Percentiles rank a stretch among this genome's conserved stretches.
phyloP scores from a whole-genome alignment of 805 yeast genomes.

The Nadsonia fulvescens region DNA sequence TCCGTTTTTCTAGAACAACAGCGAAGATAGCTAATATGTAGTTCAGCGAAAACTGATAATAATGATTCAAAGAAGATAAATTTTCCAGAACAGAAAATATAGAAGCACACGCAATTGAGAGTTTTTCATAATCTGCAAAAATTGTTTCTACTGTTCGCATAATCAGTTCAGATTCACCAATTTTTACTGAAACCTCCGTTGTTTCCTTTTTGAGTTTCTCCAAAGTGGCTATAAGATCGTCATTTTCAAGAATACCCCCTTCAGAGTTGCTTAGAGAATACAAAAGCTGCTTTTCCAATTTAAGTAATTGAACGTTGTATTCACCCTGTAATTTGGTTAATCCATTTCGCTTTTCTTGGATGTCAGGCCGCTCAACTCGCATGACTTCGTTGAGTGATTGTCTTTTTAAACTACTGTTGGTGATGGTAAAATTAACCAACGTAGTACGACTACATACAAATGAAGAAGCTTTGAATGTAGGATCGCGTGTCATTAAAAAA shows the following conservation, averaged over 20 bases:
- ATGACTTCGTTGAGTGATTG: constrained; percentile 44
- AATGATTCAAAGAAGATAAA: constrained; percentile 25
- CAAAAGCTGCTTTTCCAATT: constrained; percentile 42
- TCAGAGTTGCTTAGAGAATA: constrained; percentile 35
- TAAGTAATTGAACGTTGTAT: constrained; percentile 33
- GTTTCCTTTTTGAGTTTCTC: constrained; percentile 53
- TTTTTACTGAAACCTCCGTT: constrained; percentile 29
- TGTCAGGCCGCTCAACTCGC: constrained; percentile 40
- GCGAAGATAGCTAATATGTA: constrained; percentile 24
- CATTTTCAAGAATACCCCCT: constrained; percentile 53
- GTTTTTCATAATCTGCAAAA: constrained; percentile 28
- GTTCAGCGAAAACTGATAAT: constrained; percentile 43
- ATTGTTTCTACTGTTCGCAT: constrained; percentile 35
- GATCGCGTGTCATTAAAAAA: constrained; percentile 42
- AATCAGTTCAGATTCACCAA: constrained; percentile 35
- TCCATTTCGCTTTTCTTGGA: constrained; percentile 38
- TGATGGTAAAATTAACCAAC: constrained; percentile 53
- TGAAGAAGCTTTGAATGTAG: constrained; percentile 27
- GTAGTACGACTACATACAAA: constrained; percentile 46
- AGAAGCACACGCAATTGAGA: constrained; percentile 37
- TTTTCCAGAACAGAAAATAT: constrained; percentile 31
- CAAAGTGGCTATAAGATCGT: constrained; percentile 36
- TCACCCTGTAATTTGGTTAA: constrained; percentile 39
- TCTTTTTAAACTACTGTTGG: constrained; percentile 44
- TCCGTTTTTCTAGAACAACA: too few relatives aligned